Evolutionary conservation across 192 early-diverging fungal genomes (phyloP).

Genomic region (Rhizophlyctis rosea): DNA sequence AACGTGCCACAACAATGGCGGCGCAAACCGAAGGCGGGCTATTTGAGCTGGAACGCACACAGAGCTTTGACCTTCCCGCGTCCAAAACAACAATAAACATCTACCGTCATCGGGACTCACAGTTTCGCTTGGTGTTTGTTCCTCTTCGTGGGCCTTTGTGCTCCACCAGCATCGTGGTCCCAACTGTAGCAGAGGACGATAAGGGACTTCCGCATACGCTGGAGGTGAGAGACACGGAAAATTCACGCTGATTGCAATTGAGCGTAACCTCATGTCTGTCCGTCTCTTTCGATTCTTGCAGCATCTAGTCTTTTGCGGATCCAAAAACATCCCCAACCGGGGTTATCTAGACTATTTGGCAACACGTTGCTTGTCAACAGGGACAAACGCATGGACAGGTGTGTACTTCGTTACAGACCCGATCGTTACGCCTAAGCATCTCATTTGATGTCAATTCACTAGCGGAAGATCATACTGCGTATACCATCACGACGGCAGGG

Average conservation of each 20-base stretch:
- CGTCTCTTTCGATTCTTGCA: too few species aligned
- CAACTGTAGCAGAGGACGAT: slow-evolving; percentile 62
- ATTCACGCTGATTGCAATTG: too few species aligned
- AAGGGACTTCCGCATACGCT: slow-evolving; percentile 82
- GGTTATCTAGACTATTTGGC: slow-evolving; percentile 75
- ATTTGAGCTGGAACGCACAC: slow-evolving; percentile 12
- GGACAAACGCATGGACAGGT: slow-evolving; percentile 72
- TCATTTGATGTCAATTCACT: too few species aligned
- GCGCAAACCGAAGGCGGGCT: too few species aligned
- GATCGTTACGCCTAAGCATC: too few species aligned
- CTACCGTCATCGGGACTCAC: slow-evolving; percentile 26
- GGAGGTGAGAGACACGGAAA: too few species aligned
- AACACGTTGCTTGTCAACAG: slow-evolving; percentile 66
- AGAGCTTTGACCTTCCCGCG: slow-evolving; percentile 13
- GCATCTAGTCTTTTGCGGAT: slow-evolving; percentile 82
- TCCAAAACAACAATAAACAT: slow-evolving; percentile 5
- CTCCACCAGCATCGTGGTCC: slow-evolving; percentile 67
- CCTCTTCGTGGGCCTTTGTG: slow-evolving; percentile 63
- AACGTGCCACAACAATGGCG: too few species aligned
- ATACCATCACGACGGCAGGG: slow-evolving; percentile 64
- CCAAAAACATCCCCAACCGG: slow-evolving; percentile 57
- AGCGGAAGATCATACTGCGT: slow-evolving; percentile 67
- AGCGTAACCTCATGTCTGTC: too few species aligned
- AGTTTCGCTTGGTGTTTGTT: slow-evolving; percentile 58
- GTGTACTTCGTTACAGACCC: too few species aligned